Evolutionary conservation across 1,284 basidiomycete species (phyloP).

Genomic region (Malassezia yamatoensis): DNA sequence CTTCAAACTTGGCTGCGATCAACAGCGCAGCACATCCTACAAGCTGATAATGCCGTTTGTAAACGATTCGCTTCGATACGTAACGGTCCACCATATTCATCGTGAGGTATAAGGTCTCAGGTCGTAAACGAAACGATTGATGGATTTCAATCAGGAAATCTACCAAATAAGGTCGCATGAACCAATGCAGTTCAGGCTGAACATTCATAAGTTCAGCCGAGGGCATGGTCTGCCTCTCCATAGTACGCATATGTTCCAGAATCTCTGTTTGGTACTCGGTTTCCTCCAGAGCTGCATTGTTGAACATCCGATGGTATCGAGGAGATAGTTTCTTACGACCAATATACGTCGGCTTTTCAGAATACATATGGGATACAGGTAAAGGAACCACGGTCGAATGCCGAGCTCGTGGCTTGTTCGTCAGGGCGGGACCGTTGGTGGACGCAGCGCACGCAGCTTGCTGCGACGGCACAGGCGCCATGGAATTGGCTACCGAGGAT

Average conservation of each 20-base stretch:
- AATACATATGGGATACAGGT: not conserved
- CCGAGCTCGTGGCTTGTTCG: not conserved
- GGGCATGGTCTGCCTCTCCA: conserved; percentile 84
- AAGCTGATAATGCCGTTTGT: conserved; percentile 98
- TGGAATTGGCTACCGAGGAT: not conserved
- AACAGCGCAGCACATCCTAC: conserved; percentile 95
- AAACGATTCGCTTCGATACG: conserved; percentile 93
- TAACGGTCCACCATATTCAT: conserved; percentile 99
- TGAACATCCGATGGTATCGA: conserved; percentile 34
- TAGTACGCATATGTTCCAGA: conserved; percentile 80
- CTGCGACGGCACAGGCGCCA: not conserved
- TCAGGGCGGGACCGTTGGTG: not conserved
- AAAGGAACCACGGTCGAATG: conserved; percentile 7
- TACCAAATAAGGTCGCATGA: conserved; percentile 95
- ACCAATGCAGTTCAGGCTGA: conserved; percentile 77
- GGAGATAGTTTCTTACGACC: not conserved
- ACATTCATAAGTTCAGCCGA: conserved; percentile 91
- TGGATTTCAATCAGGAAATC: conserved; percentile 99
- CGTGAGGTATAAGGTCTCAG: conserved; percentile 94
- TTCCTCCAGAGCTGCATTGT: conserved; percentile 52
- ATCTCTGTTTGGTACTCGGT: conserved; percentile 93
- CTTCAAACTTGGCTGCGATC: conserved; percentile 99
- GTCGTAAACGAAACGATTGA: conserved; percentile 75
- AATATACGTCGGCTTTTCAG: conserved; percentile 22
- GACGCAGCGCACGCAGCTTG: not conserved